Conservation (phyloP, 2,329 filamentous ascomycete genomes). For the Aspergillus latus region DNA sequence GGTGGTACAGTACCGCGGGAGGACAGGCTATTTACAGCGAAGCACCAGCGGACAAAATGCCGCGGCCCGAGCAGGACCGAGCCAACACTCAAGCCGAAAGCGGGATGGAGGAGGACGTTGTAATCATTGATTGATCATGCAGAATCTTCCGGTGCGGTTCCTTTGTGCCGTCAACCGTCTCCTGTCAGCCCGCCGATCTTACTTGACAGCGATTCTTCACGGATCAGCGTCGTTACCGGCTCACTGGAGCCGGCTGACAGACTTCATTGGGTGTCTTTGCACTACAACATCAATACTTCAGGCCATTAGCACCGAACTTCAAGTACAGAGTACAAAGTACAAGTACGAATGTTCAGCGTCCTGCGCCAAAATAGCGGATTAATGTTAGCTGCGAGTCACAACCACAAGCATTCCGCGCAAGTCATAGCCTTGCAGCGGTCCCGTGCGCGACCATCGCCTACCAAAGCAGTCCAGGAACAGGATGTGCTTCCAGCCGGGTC, state of each 20-base stretch:
- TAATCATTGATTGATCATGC: constrained; percentile 32
- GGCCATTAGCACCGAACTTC: not conserved
- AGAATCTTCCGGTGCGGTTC: constrained; percentile 1
- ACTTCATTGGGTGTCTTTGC: not conserved
- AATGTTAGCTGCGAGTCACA: not conserved
- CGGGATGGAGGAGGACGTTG: constrained; percentile 34
- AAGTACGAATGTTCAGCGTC: not conserved
- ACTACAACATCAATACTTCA: not conserved
- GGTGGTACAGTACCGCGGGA: constrained; percentile 40
- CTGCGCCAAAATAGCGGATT: not conserved
- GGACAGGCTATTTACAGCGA: constrained; percentile 23
- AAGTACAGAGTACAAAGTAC: not conserved
- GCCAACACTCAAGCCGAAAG: constrained; percentile 18
- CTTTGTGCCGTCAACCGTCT: not conserved
- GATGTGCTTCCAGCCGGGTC: not conserved
- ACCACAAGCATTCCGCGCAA: not conserved
- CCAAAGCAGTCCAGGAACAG: not conserved
- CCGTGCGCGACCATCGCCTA: not conserved
- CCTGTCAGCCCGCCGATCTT: not conserved
- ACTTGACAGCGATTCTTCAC: not conserved
- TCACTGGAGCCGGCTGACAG: not conserved
- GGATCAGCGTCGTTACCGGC: constrained; percentile 1
- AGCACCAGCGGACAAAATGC: constrained; percentile 14
- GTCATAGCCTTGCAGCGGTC: not conserved
- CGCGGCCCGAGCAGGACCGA: constrained; percentile 17